Evolutionary conservation across 2,329 filamentous ascomycete genomes (phyloP).

Genomic region (Botryosphaeria dothidea): DNA sequence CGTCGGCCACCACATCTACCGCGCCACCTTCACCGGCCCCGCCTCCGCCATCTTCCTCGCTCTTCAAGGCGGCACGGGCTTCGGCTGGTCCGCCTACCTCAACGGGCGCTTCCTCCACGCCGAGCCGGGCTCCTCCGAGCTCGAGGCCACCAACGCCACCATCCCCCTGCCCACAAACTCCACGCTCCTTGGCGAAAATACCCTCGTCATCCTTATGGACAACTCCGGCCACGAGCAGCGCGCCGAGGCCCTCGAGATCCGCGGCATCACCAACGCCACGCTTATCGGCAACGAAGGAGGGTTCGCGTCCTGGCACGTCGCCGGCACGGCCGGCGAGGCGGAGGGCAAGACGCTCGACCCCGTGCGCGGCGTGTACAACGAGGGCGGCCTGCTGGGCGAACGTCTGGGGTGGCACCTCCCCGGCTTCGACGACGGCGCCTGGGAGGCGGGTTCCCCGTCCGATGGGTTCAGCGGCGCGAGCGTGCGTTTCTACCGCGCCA

Average conservation of each 20-base stretch:
- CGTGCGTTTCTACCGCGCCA: conserved; percentile 58
- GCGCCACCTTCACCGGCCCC: conserved; percentile 40
- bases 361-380: conserved; percentile 56
- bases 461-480: conserved; percentile 51
- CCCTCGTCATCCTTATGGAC: conserved; percentile 58
- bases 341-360: conserved; percentile 56
- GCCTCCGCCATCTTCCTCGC: conserved; percentile 52
- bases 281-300: conserved; percentile 34
- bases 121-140: conserved; percentile 51
- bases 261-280: conserved; percentile 57
- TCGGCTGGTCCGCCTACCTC: conserved; percentile 60
- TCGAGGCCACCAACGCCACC: conserved; percentile 38
- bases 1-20: conserved; percentile 43
- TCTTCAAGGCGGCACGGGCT: conserved; percentile 56
- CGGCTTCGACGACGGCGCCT: conserved; percentile 52
- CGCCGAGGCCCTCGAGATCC: conserved; percentile 47
- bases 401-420: conserved; percentile 61
- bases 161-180: conserved; percentile 48
- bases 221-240: conserved; percentile 62
- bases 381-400: conserved; percentile 61
- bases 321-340: conserved; percentile 49
- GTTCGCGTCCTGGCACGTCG: conserved; percentile 55
- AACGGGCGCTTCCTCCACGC: conserved; percentile 60
- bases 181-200: conserved; percentile 46
- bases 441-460: conserved; percentile 40